Evolutionary conservation across 352 stramenopile species (phyloP).

Genomic region (Halophytophthora polymorphica): DNA sequence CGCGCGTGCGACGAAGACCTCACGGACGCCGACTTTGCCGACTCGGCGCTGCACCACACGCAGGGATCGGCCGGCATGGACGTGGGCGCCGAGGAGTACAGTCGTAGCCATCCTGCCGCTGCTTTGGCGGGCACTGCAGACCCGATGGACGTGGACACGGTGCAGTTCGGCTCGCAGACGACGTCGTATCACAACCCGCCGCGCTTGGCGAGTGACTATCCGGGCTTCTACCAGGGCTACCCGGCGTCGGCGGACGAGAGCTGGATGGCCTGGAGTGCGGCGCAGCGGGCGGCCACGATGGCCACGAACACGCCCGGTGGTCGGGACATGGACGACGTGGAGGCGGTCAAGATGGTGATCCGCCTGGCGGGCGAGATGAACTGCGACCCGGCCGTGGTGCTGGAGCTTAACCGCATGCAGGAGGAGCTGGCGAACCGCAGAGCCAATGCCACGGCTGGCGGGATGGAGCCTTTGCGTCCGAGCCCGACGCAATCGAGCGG

Average conservation of each 20-base stretch:
- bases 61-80: conserved; percentile 34
- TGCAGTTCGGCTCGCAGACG: conserved; percentile 12
- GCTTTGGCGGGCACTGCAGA: not conserved
- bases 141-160: conserved; percentile 4
- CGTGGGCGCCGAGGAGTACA: conserved; percentile 25
- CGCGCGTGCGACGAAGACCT: conserved; percentile 54
- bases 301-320: not conserved
- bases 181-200: conserved; percentile 3
- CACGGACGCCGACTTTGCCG: conserved; percentile 63
- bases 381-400: conserved; percentile 45
- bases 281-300: conserved; percentile 22
- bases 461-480: conserved; percentile 4
- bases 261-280: conserved; percentile 49
- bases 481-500: conserved; percentile 18
- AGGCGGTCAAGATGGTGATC: conserved; percentile 62
- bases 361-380: conserved; percentile 64
- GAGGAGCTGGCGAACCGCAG: conserved; percentile 31
- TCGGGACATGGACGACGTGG: conserved; percentile 40
- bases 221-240: conserved; percentile 25
- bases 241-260: conserved; percentile 30
- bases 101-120: conserved; percentile 7
- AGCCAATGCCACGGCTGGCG: conserved; percentile 7
- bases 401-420: conserved; percentile 61
- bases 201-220: conserved; percentile 16
- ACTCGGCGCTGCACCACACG: conserved; percentile 46